phyloP scores from a whole-genome alignment of 441 rosid species.

The California macrophylla region DNA sequence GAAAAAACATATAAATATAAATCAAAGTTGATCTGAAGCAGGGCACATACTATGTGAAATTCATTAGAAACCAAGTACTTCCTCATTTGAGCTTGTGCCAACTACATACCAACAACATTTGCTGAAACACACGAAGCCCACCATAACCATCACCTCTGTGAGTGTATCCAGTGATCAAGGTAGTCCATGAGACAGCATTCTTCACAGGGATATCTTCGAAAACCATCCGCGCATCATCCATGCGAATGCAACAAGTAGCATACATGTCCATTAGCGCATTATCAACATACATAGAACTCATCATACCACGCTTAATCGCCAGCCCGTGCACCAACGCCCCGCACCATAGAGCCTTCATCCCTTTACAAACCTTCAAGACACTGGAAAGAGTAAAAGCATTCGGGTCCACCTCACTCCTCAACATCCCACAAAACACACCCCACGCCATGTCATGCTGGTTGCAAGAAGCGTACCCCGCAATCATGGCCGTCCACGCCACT shows the following conservation, averaged over 20 bases:
- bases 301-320: conserved; percentile 50
- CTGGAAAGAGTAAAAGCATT: conserved; percentile 63
- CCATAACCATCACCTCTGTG: conserved; percentile 57
- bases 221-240: conserved; percentile 52
- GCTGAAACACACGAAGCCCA: conserved; percentile 49
- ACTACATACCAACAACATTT: conserved; percentile 55
- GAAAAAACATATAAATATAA: not conserved
- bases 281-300: conserved; percentile 52
- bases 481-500: conserved; percentile 78
- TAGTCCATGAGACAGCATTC: conserved; percentile 75
- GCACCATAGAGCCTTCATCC: conserved; percentile 36
- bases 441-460: conserved; percentile 36
- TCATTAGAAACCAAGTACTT: not conserved
- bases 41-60: not conserved
- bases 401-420: conserved; percentile 33
- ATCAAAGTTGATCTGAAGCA: not conserved
- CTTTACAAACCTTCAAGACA: conserved; percentile 66
- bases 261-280: conserved; percentile 71
- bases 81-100: not conserved
- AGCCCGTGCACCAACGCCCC: conserved; percentile 59
- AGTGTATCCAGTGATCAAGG: conserved; percentile 64
- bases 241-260: conserved; percentile 43
- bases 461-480: conserved; percentile 52
- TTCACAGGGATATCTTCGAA: conserved; percentile 44
- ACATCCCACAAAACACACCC: conserved; percentile 52